Percentiles rank a stretch among this genome's conserved stretches.
Conservation (phyloP, 129 eudicot genomes). For the Arctium lappa region DNA sequence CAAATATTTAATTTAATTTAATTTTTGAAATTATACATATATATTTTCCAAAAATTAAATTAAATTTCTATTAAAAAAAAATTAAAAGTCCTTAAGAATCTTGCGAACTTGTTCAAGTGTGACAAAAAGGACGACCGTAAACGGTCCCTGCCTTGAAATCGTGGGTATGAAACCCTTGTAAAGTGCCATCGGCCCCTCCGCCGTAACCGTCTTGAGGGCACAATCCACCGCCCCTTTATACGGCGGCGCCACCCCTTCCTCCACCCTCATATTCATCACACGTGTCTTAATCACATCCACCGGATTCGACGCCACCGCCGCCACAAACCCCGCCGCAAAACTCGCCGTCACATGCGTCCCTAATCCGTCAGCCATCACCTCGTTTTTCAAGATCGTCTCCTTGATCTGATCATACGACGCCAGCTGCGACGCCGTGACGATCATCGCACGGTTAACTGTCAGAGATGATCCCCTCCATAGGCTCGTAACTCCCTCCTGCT, state of each 20-base stretch:
- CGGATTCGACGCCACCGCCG: constrained; percentile 73
- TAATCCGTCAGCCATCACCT: constrained; percentile 56
- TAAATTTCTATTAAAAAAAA: background rate
- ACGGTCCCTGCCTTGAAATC: constrained; percentile 77
- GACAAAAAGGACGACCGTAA: constrained; percentile 68
- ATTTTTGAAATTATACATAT: background rate
- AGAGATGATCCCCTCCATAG: constrained; percentile 81
- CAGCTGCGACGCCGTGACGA: constrained; percentile 77
- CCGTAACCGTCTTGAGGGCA: constrained; percentile 57
- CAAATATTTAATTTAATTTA: background rate
- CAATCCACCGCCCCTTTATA: constrained; percentile 77
- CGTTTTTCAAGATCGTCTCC: constrained; percentile 46
- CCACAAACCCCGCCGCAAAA: constrained; percentile 84
- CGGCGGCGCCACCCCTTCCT: constrained; percentile 53
- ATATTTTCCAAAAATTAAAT: background rate
- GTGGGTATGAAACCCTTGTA: constrained; percentile 81
- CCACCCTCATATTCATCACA: constrained; percentile 82
- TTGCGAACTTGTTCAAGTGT: constrained; percentile 76
- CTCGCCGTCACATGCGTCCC: constrained; percentile 79
- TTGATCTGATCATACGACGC: constrained; percentile 82
- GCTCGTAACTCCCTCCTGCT: constrained; percentile 51
- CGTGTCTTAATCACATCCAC: constrained; percentile 80
- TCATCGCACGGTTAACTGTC: constrained; percentile 93
- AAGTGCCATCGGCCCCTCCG: constrained; percentile 72
- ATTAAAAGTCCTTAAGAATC: constrained; percentile 52